phyloP scores from a whole-genome alignment of 305 asterid genomes.

The Solanum aculeatissimum region DNA sequence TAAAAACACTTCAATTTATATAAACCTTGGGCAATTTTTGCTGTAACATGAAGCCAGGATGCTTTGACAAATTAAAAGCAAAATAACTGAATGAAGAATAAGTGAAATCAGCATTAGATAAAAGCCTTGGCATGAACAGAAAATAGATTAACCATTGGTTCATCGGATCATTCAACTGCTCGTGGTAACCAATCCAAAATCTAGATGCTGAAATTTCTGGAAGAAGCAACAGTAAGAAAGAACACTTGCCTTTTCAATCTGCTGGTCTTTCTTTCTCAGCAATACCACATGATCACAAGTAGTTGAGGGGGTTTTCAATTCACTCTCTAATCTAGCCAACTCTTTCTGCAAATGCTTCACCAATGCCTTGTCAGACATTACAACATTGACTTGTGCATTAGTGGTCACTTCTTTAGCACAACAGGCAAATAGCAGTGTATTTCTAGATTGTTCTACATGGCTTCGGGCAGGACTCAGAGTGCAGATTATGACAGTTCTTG shows the following conservation, averaged over 20 bases:
- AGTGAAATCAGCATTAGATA: neutral
- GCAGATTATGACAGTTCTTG: conserved; percentile 94
- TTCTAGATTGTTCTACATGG: conserved; percentile 94
- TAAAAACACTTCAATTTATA: neutral
- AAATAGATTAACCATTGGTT: neutral
- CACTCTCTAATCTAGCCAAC: conserved; percentile 90
- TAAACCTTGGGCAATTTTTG: neutral
- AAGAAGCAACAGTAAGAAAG: neutral
- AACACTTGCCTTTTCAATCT: conserved; percentile 67
- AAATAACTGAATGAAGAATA: neutral
- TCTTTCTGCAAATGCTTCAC: conserved; percentile 97
- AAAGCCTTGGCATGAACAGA: neutral
- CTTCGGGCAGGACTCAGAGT: conserved; percentile 88
- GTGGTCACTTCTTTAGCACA: conserved; percentile 96
- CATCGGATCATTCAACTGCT: neutral
- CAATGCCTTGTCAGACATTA: conserved; percentile 96
- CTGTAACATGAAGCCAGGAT: neutral
- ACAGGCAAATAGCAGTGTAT: conserved; percentile 89
- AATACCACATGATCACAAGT: conserved; percentile 51
- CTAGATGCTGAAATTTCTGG: neutral
- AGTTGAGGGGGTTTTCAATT: conserved; percentile 69
- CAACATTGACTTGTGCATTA: conserved; percentile 91
- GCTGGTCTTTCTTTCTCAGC: conserved; percentile 78
- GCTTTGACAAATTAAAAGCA: neutral
- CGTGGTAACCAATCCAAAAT: neutral